These are phyloP conservation scores for Diaporthe sp. DNA, from an alignment of 2,329 filamentous ascomycete genomes.

Conservation along the genomic window DNA sequence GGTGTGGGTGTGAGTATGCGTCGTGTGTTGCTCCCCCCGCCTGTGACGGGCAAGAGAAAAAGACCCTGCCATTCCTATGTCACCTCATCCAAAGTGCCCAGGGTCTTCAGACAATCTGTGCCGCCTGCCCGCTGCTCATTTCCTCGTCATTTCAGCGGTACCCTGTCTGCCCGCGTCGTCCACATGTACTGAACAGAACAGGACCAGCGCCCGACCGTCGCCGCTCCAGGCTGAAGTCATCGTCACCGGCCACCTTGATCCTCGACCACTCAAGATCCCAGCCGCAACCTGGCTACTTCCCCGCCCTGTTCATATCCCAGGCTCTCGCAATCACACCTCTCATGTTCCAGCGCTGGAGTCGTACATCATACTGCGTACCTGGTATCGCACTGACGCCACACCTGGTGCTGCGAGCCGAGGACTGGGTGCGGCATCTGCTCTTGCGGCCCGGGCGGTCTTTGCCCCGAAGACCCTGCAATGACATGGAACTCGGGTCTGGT, in stretches of 20 bases:
- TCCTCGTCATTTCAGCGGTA: slow-evolving; percentile 8
- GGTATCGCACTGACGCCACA: background rate
- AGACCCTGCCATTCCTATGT: background rate
- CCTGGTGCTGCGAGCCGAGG: background rate
- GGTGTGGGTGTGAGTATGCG: background rate
- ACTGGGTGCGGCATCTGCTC: background rate
- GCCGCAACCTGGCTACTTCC: background rate
- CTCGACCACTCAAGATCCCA: background rate
- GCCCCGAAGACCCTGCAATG: background rate
- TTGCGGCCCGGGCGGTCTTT: slow-evolving; percentile 15
- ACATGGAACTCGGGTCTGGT: background rate
- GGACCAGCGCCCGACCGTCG: background rate
- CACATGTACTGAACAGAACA: background rate
- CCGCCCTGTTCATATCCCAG: background rate
- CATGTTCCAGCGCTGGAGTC: background rate
- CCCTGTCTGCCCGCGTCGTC: background rate
- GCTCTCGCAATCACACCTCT: background rate
- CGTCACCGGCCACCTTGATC: background rate
- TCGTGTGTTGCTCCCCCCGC: background rate
- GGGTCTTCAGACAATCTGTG: slow-evolving; percentile 7
- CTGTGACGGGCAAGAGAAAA: background rate
- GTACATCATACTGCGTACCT: background rate
- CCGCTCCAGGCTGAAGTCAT: slow-evolving; percentile 5
- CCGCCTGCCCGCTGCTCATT: slow-evolving; percentile 10
- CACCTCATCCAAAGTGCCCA: background rate